Percentiles rank a stretch among this genome's conserved stretches.
These are phyloP conservation scores for Geotrichum histeridarum DNA, from an alignment of 1,139 yeast genomes.

Conservation along the genomic window DNA sequence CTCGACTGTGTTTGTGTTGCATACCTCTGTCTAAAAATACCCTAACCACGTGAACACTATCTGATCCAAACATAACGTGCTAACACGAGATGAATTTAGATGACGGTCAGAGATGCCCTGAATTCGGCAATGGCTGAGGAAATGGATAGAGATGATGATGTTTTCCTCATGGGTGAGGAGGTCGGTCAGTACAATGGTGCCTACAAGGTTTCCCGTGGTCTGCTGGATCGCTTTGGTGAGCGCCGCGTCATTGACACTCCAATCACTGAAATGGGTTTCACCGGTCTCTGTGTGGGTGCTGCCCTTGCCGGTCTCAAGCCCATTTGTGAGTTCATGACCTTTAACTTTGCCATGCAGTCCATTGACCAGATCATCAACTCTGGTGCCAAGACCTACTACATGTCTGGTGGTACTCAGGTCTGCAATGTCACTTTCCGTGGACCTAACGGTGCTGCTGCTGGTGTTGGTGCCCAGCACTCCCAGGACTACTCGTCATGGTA, in stretches of 20 bases:
- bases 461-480: conserved; percentile 99
- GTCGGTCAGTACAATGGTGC: conserved; percentile 99
- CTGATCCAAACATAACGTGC: not conserved
- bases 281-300: conserved; percentile 96
- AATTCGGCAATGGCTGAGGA: conserved; percentile 96
- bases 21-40: not conserved
- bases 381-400: conserved; percentile 96
- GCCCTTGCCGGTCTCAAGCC: conserved; percentile 97
- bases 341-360: conserved; percentile 99
- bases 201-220: conserved; percentile 92
- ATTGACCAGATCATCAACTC: conserved; percentile 97
- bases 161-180: conserved; percentile 96
- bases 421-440: conserved; percentile 98
- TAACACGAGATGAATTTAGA: conserved; percentile 19
- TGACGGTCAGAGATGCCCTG: conserved; percentile 96
- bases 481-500: conserved; percentile 98
- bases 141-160: conserved; percentile 91
- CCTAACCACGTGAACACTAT: not conserved
- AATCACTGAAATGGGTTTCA: conserved; percentile 98
- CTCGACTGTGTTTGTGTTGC: not conserved
- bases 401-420: conserved; percentile 98
- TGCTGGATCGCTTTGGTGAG: conserved; percentile 94
- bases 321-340: conserved; percentile 96
- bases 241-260: conserved; percentile 96
- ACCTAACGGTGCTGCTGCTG: conserved; percentile 99